Conservation (phyloP, 2,329 filamentous ascomycete genomes). For the Penicillium verrucosum region DNA sequence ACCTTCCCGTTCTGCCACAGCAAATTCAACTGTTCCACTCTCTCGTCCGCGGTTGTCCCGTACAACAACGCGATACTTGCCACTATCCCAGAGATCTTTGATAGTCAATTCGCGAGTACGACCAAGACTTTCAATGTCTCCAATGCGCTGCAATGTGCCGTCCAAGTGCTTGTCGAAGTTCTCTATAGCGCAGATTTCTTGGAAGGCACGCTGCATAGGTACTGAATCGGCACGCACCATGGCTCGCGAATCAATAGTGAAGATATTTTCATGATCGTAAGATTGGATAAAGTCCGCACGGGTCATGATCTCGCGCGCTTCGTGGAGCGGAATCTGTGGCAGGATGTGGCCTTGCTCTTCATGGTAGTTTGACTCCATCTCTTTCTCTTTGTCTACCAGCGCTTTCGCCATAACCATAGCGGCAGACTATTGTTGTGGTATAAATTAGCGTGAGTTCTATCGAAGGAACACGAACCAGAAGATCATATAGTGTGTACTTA, state of each 20-base stretch:
- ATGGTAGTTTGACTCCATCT: slow-evolving; percentile 62
- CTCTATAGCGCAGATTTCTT: slow-evolving; percentile 70
- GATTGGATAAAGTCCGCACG: slow-evolving; percentile 88
- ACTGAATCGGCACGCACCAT: slow-evolving; percentile 90
- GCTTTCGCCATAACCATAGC: slow-evolving; percentile 91
- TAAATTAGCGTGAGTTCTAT: slow-evolving; percentile 11
- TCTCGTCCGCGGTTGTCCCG: slow-evolving; percentile 48
- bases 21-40: slow-evolving; percentile 48
- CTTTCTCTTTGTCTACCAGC: slow-evolving; percentile 76
- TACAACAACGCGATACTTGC: slow-evolving; percentile 67
- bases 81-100: slow-evolving; percentile 85
- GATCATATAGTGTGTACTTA: slow-evolving; percentile 46
- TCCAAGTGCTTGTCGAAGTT: slow-evolving; percentile 82
- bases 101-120: slow-evolving; percentile 92
- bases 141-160: slow-evolving; percentile 77
- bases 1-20: slow-evolving; percentile 39
- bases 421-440: slow-evolving; percentile 59
- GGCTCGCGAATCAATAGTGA: slow-evolving; percentile 84
- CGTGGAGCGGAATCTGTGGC: slow-evolving; percentile 75
- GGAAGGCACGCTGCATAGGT: slow-evolving; percentile 92
- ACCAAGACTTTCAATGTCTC: slow-evolving; percentile 89
- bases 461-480: not conserved
- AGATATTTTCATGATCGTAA: slow-evolving; percentile 91
- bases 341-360: slow-evolving; percentile 67
- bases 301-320: slow-evolving; percentile 90